Conservation (phyloP, 352 stramenopile genomes). For the Phytopythium sindhum region DNA sequence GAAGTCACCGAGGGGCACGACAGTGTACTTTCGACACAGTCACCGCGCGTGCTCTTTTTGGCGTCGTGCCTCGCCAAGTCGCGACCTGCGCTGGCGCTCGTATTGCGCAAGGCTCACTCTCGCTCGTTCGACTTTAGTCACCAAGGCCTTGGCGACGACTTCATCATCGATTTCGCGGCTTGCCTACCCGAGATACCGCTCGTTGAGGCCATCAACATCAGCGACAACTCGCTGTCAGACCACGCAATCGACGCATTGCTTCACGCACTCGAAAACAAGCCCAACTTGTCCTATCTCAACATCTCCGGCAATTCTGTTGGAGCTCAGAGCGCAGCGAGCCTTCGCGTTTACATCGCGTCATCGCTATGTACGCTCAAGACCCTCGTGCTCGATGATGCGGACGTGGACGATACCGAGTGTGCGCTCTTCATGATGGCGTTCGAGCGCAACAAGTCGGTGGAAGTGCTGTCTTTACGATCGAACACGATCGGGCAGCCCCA, state of each 20-base stretch:
- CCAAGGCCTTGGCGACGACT: slow-evolving; percentile 59
- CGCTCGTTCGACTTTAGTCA: slow-evolving; percentile 53
- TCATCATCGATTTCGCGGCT: slow-evolving; percentile 53
- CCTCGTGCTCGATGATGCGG: slow-evolving; percentile 48
- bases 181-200: slow-evolving; percentile 59
- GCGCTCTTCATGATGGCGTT: slow-evolving; percentile 66
- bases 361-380: slow-evolving; percentile 55
- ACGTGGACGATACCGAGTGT: slow-evolving; percentile 66
- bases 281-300: slow-evolving; percentile 52
- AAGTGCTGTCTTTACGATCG: slow-evolving; percentile 49
- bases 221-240: slow-evolving; percentile 58
- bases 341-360: slow-evolving; percentile 62
- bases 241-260: slow-evolving; percentile 45
- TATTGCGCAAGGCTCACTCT: slow-evolving; percentile 46
- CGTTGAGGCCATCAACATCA: slow-evolving; percentile 63
- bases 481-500: slow-evolving; percentile 68
- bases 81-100: slow-evolving; percentile 39
- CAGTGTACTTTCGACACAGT: slow-evolving; percentile 17
- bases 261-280: slow-evolving; percentile 63
- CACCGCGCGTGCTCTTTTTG: slow-evolving; percentile 47
- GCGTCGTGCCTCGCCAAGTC: slow-evolving; percentile 40
- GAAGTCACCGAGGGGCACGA: slow-evolving; percentile 11
- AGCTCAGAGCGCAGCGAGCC: slow-evolving; percentile 29
- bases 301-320: slow-evolving; percentile 65
- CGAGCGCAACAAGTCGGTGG: slow-evolving; percentile 71